Base-by-base conservation (phyloP, 305 asterid species). In the Withania somnifera region DNA sequence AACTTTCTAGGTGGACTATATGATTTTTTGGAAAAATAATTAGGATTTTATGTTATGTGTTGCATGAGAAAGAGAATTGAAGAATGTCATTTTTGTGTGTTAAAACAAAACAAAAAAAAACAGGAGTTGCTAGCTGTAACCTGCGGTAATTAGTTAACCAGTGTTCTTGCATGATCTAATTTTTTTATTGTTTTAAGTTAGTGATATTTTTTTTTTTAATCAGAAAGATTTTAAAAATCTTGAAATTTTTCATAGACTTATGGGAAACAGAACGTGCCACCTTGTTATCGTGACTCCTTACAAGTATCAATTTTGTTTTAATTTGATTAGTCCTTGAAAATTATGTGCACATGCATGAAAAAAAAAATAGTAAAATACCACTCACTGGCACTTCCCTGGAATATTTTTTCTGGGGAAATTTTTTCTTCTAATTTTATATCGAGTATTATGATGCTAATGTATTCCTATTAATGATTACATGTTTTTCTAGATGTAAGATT, bases 241-340 rank as follows among this genome's bases (percentile, higher is more conserved):
- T n/a, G n/a, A n/a, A n/a, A n/a, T n/a, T n/a, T n/a, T n/a, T n/a
- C n/a, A n/a, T n/a, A n/a, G n/a, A n/a, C n/a, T n/a, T n/a, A 84
- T 82, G 86, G 92, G 97, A 89, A 95, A 91, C 97, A 95, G 92
- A 93, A 93, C 97, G 97, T 93, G 98, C 91, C 94, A 84, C 85
- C 58, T 88, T 78, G 90, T 82, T 66, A 94, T 92, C 87, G 93
- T 93, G 88, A 90, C 91, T 84, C 81, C n/a, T n/a, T n/a, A n/a
- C n/a, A n/a, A n/a, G n/a, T n/a, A n/a, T n/a, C n/a, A n/a, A n/a
- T n/a, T 79, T 89, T 88, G 86, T 91, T 92, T 87, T 83, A 73
- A 67, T 75, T 28, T 50, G 28, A 1, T 32, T 38, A 19, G 52
- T 83, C 17, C 63, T 30, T 78, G 1, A 15, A 8, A 52, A 11